phyloP scores from a whole-genome alignment of 208 protist genomes.

The Wallacemonas sp. region DNA sequence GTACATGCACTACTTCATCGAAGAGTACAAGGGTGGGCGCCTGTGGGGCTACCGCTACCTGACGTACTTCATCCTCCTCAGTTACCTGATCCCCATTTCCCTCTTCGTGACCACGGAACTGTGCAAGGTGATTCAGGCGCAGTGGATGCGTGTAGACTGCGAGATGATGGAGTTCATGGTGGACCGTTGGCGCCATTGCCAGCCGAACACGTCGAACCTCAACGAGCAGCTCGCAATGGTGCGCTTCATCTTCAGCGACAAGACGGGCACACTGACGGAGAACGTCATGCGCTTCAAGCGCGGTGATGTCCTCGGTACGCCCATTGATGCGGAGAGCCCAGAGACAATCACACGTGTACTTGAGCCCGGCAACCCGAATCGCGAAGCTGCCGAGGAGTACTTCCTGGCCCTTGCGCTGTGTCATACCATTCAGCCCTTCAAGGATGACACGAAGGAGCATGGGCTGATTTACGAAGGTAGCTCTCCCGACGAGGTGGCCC shows the following conservation, averaged over 20 bases:
- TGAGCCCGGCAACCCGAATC: slow-evolving; percentile 18
- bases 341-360: slow-evolving; percentile 24
- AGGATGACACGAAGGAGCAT: slow-evolving; percentile 22
- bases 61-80: slow-evolving; percentile 90
- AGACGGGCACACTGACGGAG: slow-evolving; percentile 93
- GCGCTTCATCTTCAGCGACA: slow-evolving; percentile 91
- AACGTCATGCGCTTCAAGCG: slow-evolving; percentile 89
- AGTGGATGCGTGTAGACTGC: slow-evolving; percentile 84
- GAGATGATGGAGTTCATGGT: slow-evolving; percentile 84
- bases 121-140: slow-evolving; percentile 88
- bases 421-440: slow-evolving; percentile 87
- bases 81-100: slow-evolving; percentile 91
- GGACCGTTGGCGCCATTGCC: slow-evolving; percentile 64
- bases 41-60: slow-evolving; percentile 79
- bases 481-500: slow-evolving; percentile 93
- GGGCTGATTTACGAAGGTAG: slow-evolving; percentile 87
- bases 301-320: slow-evolving; percentile 63
- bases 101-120: slow-evolving; percentile 92
- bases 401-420: slow-evolving; percentile 80
- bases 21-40: slow-evolving; percentile 23
- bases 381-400: slow-evolving; percentile 53
- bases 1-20: slow-evolving; percentile 67
- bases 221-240: slow-evolving; percentile 92
- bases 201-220: slow-evolving; percentile 87
- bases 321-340: slow-evolving; percentile 50